Conservation (phyloP, 148 eudicot species). For the Diospyros lotus region DNA sequence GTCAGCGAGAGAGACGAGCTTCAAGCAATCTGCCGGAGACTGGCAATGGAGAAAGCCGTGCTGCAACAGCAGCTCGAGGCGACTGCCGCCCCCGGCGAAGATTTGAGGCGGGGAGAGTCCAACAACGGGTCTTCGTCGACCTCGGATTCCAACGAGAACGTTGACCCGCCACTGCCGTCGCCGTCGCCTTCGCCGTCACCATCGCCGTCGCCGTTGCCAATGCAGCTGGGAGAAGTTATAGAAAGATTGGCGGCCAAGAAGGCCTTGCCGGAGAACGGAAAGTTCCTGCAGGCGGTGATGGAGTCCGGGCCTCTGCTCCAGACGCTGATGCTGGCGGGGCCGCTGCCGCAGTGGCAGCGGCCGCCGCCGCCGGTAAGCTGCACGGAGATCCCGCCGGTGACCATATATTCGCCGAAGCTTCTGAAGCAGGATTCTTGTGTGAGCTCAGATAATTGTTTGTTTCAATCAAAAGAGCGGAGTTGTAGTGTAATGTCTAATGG, state of each 20-base stretch:
- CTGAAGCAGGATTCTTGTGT: conserved; percentile 24
- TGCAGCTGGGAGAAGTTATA: conserved; percentile 22
- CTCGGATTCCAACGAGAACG: conserved; percentile 31
- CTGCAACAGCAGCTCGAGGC: conserved; percentile 31
- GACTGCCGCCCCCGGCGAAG: not conserved
- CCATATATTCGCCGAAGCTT: conserved; percentile 26
- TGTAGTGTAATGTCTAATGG: too few species aligned
- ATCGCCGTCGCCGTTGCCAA: not conserved
- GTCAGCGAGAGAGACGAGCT: conserved; percentile 70
- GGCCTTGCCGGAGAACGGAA: conserved; percentile 71
- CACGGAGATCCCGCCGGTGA: conserved; percentile 65
- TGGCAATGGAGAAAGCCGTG: conserved; percentile 38
- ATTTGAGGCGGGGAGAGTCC: conserved; percentile 9
- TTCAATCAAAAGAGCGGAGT: too few species aligned
- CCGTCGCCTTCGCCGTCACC: not conserved
- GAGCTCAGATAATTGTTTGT: conserved; percentile 6
- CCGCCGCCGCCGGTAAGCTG: conserved; percentile 73
- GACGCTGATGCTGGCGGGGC: conserved; percentile 69
- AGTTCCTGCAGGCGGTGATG: conserved; percentile 69
- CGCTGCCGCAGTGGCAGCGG: conserved; percentile 77
- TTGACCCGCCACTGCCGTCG: not conserved
- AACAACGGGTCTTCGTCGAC: conserved; percentile 18
- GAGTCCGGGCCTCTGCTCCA: conserved; percentile 86
- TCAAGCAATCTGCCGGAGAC: conserved; percentile 36
- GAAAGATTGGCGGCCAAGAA: conserved; percentile 29